Base-by-base conservation (phyloP, 2,329 filamentous ascomycete genomes). In the Biscogniauxia mediterranea region DNA sequence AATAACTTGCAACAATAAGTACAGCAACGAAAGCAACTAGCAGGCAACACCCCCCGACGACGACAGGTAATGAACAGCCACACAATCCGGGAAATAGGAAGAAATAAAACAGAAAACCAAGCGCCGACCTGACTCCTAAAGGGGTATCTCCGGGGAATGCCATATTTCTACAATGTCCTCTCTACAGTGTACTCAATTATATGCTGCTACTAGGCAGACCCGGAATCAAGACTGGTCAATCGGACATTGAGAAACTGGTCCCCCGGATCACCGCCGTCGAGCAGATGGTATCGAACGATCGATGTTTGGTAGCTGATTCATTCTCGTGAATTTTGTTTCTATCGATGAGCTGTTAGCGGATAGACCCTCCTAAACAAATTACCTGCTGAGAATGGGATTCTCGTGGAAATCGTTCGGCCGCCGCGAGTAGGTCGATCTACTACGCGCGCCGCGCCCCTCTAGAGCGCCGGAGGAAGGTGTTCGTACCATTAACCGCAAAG, bases 271-370 rank as follows among this genome's bases (percentile, higher is more conserved):
- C 83, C 26, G 81, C 81, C 64, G 86, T 76, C 13, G 82, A 77
- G 69, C 87, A 90, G 3, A 72, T 75, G 68, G 88, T 89, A 76
- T 86, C 83, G 76, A 89, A 85, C 61, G 87, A 81, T 62, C 64
- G 49, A 53, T 25, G 19, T 49, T 51, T 71, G 68, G 21, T 62
- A 55, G 19, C 52, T 55, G 20, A 19, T 25, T 23, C 56, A 49
- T 17, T 54, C 52, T 5, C 13, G 17, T 15, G 11, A 54, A 25
- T 19, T 19, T 32, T 26, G n/a, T 19, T 54, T 54, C 21, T 13
- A 13, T 23, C 23, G 7, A 25, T 3, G 9, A 8, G 2, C 1
- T 46, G 38, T 46, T 54, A 54, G 26, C n/a, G 26, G 52, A 11
- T 26, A n/a, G n/a, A 38, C 28, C 28, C 28, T 26, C 2, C 2